phyloP scores from a whole-genome alignment of 73 alveolate genomes.

The Stentor coeruleus region DNA sequence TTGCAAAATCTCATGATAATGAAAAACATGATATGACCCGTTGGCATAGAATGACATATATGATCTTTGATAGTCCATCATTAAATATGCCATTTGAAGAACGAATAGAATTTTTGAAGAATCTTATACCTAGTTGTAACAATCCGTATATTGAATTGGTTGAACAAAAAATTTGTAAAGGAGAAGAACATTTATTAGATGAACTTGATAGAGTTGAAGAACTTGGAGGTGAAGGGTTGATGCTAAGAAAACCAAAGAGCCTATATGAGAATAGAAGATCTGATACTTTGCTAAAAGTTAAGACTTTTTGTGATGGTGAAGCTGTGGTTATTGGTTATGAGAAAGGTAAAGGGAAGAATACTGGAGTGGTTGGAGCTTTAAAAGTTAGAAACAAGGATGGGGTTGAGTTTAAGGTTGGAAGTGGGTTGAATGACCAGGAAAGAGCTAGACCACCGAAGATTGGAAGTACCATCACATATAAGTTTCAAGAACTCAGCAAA shows the following conservation, averaged over 20 bases:
- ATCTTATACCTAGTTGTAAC: constrained; percentile 29
- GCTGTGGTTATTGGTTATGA: constrained; percentile 64
- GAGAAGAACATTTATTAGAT: constrained; percentile 47
- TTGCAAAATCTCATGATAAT: no score
- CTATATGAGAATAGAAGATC: constrained; percentile 63
- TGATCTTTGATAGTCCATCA: no score
- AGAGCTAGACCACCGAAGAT: constrained; percentile 75
- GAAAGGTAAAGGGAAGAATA: constrained; percentile 68
- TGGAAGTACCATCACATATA: constrained; percentile 65
- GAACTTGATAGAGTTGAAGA: constrained; percentile 46
- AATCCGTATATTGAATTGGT: constrained; percentile 34
- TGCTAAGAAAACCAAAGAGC: constrained; percentile 66
- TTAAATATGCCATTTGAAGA: constrained; percentile 46
- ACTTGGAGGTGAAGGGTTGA: constrained; percentile 70
- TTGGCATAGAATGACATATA: no score
- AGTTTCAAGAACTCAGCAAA: constrained; percentile 58
- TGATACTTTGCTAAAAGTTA: constrained; percentile 57
- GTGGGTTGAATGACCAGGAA: constrained; percentile 68
- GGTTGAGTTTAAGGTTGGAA: constrained; percentile 60
- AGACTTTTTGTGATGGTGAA: constrained; percentile 72
- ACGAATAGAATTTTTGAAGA: constrained; percentile 38
- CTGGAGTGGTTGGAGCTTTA: constrained; percentile 63
- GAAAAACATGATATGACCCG: no score
- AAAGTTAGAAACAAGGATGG: constrained; percentile 46
- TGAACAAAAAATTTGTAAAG: constrained; percentile 43